Percentiles rank a stretch among this genome's conserved stretches.
These are phyloP conservation scores for Hyphodiscus sp. DNA, from an alignment of 2,329 filamentous ascomycete species.

Conservation along the genomic window DNA sequence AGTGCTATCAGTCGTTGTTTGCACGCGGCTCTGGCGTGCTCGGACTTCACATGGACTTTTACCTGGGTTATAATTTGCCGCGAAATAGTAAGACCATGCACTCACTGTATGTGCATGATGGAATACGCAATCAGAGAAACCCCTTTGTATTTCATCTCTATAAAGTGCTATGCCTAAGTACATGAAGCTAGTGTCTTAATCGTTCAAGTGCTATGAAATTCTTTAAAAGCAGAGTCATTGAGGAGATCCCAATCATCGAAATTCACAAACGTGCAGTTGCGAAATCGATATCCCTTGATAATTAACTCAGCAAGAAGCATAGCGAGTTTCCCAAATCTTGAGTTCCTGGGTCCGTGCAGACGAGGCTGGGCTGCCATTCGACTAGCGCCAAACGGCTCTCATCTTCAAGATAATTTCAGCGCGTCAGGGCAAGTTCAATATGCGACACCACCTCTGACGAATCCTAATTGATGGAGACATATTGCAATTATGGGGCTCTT, in stretches of 20 bases:
- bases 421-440: conserved; percentile 5
- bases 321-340: no score
- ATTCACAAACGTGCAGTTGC: no score
- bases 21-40: neutral
- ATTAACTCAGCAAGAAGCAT: no score
- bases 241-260: no score
- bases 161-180: neutral
- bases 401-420: neutral
- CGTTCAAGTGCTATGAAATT: no score
- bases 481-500: conserved; percentile 59
- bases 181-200: neutral
- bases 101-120: neutral
- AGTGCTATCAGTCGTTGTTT: neutral
- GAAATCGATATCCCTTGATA: no score
- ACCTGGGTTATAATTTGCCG: neutral
- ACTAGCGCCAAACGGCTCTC: no score
- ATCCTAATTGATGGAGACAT: conserved; percentile 50
- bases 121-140: neutral
- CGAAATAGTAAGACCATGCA: neutral
- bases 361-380: no score
- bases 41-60: neutral
- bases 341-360: no score
- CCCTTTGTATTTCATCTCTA: neutral
- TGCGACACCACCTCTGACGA: conserved; percentile 18
- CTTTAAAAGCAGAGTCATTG: no score